Percentiles rank a stretch among this genome's conserved stretches.
Conservation (phyloP, 208 protist genomes). For the Trypanosoma congolense region DNA sequence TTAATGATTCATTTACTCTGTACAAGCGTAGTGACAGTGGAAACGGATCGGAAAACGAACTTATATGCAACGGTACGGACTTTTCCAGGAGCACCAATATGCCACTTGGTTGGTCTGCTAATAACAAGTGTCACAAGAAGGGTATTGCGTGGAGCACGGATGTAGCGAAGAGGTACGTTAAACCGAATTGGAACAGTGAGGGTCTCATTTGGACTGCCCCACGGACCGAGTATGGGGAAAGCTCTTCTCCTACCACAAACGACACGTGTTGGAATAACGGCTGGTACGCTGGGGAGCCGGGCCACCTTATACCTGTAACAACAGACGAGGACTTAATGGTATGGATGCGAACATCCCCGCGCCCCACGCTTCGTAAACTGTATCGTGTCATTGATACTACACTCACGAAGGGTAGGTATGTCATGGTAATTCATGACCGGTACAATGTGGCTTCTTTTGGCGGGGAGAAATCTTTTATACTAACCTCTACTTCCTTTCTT, state of each 20-base stretch:
- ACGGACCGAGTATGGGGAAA: slow-evolving; percentile 32
- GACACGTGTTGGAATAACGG: slow-evolving; percentile 75
- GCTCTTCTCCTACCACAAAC: slow-evolving; percentile 37
- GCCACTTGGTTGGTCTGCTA: slow-evolving; percentile 28
- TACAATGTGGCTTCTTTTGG: slow-evolving; percentile 89
- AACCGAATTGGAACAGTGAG: slow-evolving; percentile 26
- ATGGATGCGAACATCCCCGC: slow-evolving; percentile 95
- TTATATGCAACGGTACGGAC: slow-evolving; percentile 79
- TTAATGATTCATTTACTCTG: slow-evolving; percentile 94
- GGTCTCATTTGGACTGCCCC: slow-evolving; percentile 54
- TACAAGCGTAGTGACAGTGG: slow-evolving; percentile 18
- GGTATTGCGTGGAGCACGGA: slow-evolving; percentile 95
- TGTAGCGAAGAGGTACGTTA: slow-evolving; percentile 79
- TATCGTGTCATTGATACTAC: slow-evolving; percentile 88
- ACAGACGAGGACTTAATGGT: slow-evolving; percentile 98
- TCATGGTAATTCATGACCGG: slow-evolving; percentile 85
- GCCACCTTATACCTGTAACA: slow-evolving; percentile 74
- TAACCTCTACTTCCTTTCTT: slow-evolving; percentile 92
- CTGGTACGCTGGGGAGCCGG: slow-evolving; percentile 81
- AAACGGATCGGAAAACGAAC: neutral
- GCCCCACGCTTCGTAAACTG: slow-evolving; percentile 98
- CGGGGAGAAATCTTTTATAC: slow-evolving; percentile 93
- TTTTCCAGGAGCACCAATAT: slow-evolving; percentile 67
- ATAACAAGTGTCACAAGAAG: slow-evolving; percentile 73
- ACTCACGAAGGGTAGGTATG: slow-evolving; percentile 83